Conservation (phyloP, 2,329 filamentous ascomycete species). For the Aspergillus floridensis region DNA sequence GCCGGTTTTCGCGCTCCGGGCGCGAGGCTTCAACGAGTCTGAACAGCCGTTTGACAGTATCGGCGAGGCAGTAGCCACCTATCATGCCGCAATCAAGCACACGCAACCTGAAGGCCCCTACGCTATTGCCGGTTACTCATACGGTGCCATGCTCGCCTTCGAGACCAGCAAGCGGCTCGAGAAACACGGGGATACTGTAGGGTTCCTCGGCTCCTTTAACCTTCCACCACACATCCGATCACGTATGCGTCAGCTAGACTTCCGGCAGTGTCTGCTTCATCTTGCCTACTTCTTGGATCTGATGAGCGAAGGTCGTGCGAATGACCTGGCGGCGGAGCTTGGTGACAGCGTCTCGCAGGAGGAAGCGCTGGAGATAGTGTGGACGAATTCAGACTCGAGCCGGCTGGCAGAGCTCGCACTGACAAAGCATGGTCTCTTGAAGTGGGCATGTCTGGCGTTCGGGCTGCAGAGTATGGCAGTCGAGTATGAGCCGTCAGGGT, state of each 20-base stretch:
- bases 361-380: constrained; percentile 14
- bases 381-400: constrained; percentile 5
- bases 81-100: constrained; percentile 41
- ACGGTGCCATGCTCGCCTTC: constrained; percentile 52
- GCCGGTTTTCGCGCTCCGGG: constrained; percentile 17
- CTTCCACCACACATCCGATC: constrained; percentile 50
- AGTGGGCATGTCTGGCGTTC: constrained; percentile 36
- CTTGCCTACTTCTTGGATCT: constrained; percentile 45
- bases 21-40: constrained; percentile 21
- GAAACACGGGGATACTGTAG: constrained; percentile 36
- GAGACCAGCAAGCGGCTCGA: constrained; percentile 51
- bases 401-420: constrained; percentile 22
- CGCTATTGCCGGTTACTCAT: constrained; percentile 53
- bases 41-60: constrained; percentile 41
- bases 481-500: constrained; percentile 45
- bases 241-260: constrained; percentile 44
- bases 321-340: not conserved
- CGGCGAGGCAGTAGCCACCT: constrained; percentile 41
- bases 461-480: constrained; percentile 7
- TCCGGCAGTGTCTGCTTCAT: constrained; percentile 41
- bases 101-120: constrained; percentile 52
- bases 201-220: constrained; percentile 49
- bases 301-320: constrained; percentile 29
- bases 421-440: constrained; percentile 23
- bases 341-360: constrained; percentile 6